phyloP scores from a whole-genome alignment of 2,329 filamentous ascomycete genomes.

The Zymoseptoria crescenta region DNA sequence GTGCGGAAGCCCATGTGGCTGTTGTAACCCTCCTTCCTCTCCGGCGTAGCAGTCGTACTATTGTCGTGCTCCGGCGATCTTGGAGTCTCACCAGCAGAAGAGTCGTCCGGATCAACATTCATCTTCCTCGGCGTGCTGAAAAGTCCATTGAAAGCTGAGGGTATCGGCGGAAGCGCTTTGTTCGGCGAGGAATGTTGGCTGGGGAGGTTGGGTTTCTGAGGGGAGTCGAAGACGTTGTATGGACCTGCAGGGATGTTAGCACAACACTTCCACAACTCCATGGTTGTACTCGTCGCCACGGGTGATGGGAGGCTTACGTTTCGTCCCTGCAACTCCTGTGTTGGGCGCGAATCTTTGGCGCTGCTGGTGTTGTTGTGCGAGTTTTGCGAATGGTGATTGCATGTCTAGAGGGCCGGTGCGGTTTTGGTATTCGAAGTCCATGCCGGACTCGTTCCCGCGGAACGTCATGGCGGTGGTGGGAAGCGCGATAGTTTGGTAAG shows the following conservation, averaged over 20 bases:
- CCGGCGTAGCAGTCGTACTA: conserved; percentile 30
- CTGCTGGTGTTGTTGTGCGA: conserved; percentile 21
- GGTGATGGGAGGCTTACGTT: not conserved
- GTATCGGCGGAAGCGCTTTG: conserved; percentile 35
- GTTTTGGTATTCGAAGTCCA: conserved; percentile 50
- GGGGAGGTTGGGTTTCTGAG: conserved; percentile 45
- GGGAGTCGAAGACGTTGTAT: conserved; percentile 35
- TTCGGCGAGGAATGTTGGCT: conserved; percentile 31
- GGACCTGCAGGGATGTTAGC: conserved; percentile 11
- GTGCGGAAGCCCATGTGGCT: conserved; percentile 16
- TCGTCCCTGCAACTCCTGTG: not conserved
- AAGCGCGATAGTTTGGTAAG: not conserved
- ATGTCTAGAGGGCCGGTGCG: conserved; percentile 38
- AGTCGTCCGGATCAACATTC: conserved; percentile 34
- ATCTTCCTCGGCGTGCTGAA: conserved; percentile 33
- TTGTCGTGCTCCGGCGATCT: conserved; percentile 36
- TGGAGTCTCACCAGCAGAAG: conserved; percentile 44
- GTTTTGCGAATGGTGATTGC: conserved; percentile 39
- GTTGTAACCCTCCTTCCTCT: conserved; percentile 4
- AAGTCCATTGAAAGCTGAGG: conserved; percentile 28
- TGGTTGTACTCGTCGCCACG: not conserved
- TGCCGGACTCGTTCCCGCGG: conserved; percentile 39
- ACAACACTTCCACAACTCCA: not conserved
- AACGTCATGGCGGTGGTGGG: conserved; percentile 20
- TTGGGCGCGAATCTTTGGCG: not conserved